A percentile compares a stretch with the other conserved stretches of the same genome.
Conservation (phyloP, 2,329 filamentous ascomycete genomes). For the Phyllachora maydis region DNA sequence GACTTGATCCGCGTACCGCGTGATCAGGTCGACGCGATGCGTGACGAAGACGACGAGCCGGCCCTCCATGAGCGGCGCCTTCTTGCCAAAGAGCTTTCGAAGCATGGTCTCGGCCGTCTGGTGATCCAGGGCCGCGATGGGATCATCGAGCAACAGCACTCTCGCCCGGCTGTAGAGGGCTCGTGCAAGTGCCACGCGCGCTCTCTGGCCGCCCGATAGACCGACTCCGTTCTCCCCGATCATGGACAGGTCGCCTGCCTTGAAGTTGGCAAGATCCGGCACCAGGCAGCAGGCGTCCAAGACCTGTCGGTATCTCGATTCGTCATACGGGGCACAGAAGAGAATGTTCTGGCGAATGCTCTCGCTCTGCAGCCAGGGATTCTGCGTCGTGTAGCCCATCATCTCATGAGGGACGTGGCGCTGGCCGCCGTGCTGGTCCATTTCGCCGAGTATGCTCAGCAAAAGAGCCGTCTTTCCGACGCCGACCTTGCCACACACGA, state of each 20-base stretch:
- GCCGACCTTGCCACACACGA: slow-evolving; percentile 38
- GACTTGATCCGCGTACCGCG: slow-evolving; percentile 51
- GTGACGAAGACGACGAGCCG: slow-evolving; percentile 65
- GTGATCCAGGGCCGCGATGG: slow-evolving; percentile 41
- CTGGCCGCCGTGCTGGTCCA: slow-evolving; percentile 41
- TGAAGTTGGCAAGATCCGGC: slow-evolving; percentile 33
- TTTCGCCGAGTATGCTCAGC: slow-evolving; percentile 36
- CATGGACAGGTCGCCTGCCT: slow-evolving; percentile 33
- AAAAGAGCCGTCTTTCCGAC: slow-evolving; percentile 40
- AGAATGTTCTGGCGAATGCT: slow-evolving; percentile 44
- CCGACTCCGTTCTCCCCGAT: slow-evolving; percentile 43
- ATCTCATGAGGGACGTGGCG: slow-evolving; percentile 24
- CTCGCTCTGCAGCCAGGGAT: slow-evolving; percentile 45
- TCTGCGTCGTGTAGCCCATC: slow-evolving; percentile 35
- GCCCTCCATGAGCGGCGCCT: slow-evolving; percentile 18
- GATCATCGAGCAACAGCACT: slow-evolving; percentile 39
- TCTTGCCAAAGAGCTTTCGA: slow-evolving; percentile 14
- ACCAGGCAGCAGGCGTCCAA: slow-evolving; percentile 38
- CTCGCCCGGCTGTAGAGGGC: slow-evolving; percentile 37
- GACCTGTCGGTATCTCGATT: slow-evolving; percentile 32
- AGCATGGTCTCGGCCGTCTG: slow-evolving; percentile 34
- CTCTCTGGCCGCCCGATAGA: slow-evolving; percentile 41
- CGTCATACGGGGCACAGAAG: slow-evolving; percentile 35
- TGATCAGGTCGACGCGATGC: slow-evolving; percentile 58
- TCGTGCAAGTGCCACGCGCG: slow-evolving; percentile 39